A percentile compares a stretch with the other conserved stretches of the same genome.
phyloP scores from a whole-genome alignment of 345 rosid species.

The Turnera subulata region DNA sequence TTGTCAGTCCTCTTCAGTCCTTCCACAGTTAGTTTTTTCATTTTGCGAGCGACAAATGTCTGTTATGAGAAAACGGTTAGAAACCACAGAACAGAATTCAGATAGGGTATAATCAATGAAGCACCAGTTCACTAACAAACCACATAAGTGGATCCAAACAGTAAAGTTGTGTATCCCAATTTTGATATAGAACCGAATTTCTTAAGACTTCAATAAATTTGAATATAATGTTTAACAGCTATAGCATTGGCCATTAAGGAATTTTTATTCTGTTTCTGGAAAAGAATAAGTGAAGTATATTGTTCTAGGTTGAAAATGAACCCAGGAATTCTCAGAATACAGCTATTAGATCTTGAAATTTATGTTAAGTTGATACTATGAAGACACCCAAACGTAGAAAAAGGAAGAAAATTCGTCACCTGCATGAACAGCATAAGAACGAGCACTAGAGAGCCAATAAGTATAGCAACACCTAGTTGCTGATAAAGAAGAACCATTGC shows the following conservation, averaged over 20 bases:
- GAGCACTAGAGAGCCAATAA: constrained; percentile 21
- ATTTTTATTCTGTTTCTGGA: too few relatives aligned
- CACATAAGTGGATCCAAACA: too few relatives aligned
- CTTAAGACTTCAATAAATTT: too few relatives aligned
- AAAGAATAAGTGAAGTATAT: too few relatives aligned
- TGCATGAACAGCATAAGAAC: constrained; percentile 24
- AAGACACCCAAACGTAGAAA: not conserved
- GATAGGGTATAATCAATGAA: not conserved
- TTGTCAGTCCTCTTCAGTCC: constrained; percentile 30
- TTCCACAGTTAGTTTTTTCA: constrained; percentile 29
- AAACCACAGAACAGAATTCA: not conserved
- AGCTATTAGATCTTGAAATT: too few relatives aligned
- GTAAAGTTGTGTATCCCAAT: too few relatives aligned
- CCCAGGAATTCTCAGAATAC: too few relatives aligned
- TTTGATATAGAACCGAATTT: too few relatives aligned
- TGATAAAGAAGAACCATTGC: constrained; percentile 34
- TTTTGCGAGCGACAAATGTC: constrained; percentile 24
- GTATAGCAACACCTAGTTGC: constrained; percentile 30
- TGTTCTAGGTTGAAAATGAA: too few relatives aligned
- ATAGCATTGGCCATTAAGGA: too few relatives aligned
- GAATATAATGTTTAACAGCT: too few relatives aligned
- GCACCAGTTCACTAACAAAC: not conserved
- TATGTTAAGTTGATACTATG: too few relatives aligned
- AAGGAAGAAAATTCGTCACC: constrained; percentile 4
- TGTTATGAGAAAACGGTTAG: constrained; percentile 1